Percentiles rank a stretch among this genome's conserved stretches.
Evolutionary conservation across 495 filamentous ascomycete genomes (phyloP).

Genomic region (Acidiella bohemica): DNA sequence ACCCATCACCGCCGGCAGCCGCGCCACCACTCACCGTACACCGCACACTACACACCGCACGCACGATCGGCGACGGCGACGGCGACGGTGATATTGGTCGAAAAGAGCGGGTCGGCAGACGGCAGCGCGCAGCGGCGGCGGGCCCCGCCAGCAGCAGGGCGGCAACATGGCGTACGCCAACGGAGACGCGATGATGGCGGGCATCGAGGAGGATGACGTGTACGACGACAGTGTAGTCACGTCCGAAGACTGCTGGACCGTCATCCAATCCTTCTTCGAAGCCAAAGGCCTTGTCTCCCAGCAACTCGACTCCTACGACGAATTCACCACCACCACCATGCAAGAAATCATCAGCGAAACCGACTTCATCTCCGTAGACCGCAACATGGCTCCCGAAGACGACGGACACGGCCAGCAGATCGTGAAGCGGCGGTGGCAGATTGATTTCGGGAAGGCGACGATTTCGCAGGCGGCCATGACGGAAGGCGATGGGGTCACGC

Average conservation of each 20-base stretch:
- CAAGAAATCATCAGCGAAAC: slow-evolving; percentile 86
- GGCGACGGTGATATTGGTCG: no score
- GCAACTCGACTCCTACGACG: slow-evolving; percentile 95
- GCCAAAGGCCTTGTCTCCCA: slow-evolving; percentile 90
- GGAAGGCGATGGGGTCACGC: slow-evolving; percentile 78
- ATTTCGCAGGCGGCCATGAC: slow-evolving; percentile 77
- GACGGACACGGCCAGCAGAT: slow-evolving; percentile 49
- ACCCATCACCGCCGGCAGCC: no score
- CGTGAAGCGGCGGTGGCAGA: slow-evolving; percentile 76
- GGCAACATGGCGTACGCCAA: slow-evolving; percentile 16
- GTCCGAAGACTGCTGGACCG: slow-evolving; percentile 93
- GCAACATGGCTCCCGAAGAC: slow-evolving; percentile 61
- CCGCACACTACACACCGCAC: no score
- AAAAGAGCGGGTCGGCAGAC: no score
- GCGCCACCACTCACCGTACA: no score
- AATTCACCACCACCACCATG: slow-evolving; percentile 84
- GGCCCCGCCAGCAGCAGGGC: no score
- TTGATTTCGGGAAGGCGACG: slow-evolving; percentile 75
- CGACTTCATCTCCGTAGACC: slow-evolving; percentile 73
- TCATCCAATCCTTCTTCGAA: slow-evolving; percentile 94
- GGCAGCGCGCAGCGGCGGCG: not conserved
- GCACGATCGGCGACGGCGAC: no score
- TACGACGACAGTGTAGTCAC: slow-evolving; percentile 58
- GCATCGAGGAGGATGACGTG: slow-evolving; percentile 11
- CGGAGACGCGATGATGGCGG: slow-evolving; percentile 11